Evolutionary conservation across 768 basidiomycete species (phyloP).

Genomic region (Tricholomella constricta): DNA sequence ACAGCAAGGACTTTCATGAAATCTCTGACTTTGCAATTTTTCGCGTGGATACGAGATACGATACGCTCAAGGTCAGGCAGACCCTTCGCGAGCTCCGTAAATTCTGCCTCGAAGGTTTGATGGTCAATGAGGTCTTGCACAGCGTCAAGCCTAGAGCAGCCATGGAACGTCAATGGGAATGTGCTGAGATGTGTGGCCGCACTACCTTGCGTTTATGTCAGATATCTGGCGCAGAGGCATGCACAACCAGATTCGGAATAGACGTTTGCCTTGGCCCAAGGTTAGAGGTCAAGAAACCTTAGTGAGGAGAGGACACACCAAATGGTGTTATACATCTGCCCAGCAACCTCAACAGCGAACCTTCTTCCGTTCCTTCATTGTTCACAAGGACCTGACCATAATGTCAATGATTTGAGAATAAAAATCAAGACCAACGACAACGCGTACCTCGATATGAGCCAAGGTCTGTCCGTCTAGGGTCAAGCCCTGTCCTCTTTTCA

Average conservation of each 20-base stretch:
- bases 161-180: not conserved
- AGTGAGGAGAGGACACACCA: constrained; percentile 47
- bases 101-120: constrained; percentile 73
- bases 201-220: constrained; percentile 91
- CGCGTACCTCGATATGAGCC: constrained; percentile 85
- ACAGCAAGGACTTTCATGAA: constrained; percentile 85
- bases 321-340: constrained; percentile 89
- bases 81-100: constrained; percentile 74
- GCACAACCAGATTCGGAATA: constrained; percentile 97
- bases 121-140: constrained; percentile 89
- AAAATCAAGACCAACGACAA: not conserved
- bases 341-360: constrained; percentile 81
- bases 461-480: constrained; percentile 94
- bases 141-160: constrained; percentile 76
- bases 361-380: constrained; percentile 91
- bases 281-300: constrained; percentile 4
- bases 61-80: constrained; percentile 93
- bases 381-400: constrained; percentile 76
- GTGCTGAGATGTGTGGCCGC: no score
- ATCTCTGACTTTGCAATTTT: constrained; percentile 83
- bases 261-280: constrained; percentile 72
- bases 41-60: constrained; percentile 93
- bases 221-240: constrained; percentile 81
- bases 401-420: not conserved
- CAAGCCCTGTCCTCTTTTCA: constrained; percentile 84